Conservation (phyloP, 371 early-diverging fungal genomes). For the Circinella minor region DNA sequence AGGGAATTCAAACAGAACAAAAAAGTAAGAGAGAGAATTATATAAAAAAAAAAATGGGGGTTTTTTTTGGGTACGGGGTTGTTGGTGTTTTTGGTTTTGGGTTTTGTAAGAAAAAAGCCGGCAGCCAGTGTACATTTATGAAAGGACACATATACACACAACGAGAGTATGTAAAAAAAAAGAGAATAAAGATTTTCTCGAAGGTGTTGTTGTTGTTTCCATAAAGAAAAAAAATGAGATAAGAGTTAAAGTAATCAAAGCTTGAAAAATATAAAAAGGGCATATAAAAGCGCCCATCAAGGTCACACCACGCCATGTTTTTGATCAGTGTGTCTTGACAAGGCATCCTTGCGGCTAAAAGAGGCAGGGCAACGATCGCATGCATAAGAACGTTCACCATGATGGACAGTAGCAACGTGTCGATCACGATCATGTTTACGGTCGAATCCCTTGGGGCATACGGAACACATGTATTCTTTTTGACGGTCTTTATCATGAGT, state of each 20-base stretch:
- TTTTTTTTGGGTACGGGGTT: not conserved
- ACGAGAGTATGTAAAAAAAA: not conserved
- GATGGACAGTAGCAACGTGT: slow-evolving; percentile 70
- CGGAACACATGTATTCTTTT: slow-evolving; percentile 62
- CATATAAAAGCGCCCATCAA: not conserved
- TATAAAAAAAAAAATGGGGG: not conserved
- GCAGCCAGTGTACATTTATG: slow-evolving; percentile 8
- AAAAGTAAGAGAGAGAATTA: not conserved
- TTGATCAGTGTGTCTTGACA: slow-evolving; percentile 53
- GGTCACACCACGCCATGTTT: slow-evolving; percentile 29
- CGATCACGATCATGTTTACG: slow-evolving; percentile 78
- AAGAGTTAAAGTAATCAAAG: not conserved
- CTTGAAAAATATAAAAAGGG: not conserved
- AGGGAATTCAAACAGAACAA: not conserved
- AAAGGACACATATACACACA: too few relatives aligned
- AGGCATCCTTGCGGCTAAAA: slow-evolving; percentile 75
- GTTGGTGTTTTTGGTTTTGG: not conserved
- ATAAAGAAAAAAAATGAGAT: not conserved
- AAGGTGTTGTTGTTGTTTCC: not conserved
- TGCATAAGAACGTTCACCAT: slow-evolving; percentile 60
- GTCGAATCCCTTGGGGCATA: slow-evolving; percentile 64
- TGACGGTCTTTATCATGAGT: slow-evolving; percentile 71
- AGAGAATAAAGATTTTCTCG: not conserved
- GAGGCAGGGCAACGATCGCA: slow-evolving; percentile 62
- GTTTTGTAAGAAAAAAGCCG: slow-evolving; percentile 9